These are phyloP conservation scores for Citeromyces hawaiiensis DNA, from an alignment of 1,139 yeast genomes.

Conservation along the genomic window DNA sequence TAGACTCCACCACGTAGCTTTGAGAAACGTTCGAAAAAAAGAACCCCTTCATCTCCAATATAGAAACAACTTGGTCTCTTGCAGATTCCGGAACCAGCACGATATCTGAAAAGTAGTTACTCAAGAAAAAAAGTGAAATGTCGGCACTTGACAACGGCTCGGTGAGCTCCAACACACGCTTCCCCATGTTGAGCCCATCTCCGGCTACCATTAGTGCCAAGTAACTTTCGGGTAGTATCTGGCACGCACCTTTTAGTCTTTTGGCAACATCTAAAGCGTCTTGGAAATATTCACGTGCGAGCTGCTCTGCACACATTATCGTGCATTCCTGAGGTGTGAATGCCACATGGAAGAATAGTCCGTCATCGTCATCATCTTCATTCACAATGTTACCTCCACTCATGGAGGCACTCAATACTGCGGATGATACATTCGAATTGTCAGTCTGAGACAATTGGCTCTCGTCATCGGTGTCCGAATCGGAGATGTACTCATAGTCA, in stretches of 20 bases:
- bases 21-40: conserved; percentile 22
- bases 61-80: conserved; percentile 28
- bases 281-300: conserved; percentile 9
- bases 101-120: conserved; percentile 55
- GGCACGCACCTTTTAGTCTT: conserved; percentile 18
- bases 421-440: background rate
- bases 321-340: conserved; percentile 40
- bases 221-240: conserved; percentile 32
- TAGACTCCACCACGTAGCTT: conserved; percentile 2
- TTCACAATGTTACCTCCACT: conserved; percentile 3
- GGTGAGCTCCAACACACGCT: conserved; percentile 43
- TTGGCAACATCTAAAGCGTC: conserved; percentile 9
- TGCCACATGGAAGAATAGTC: conserved; percentile 36
- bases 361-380: conserved; percentile 15
- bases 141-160: conserved; percentile 45
- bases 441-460: conserved; percentile 2
- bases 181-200: conserved; percentile 44
- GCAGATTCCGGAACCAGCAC: conserved; percentile 42
- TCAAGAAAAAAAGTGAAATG: conserved; percentile 48
- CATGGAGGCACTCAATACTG: conserved; percentile 1
- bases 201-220: conserved; percentile 47
- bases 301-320: conserved; percentile 25
- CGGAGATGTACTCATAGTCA: conserved; percentile 4
- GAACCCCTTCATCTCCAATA: conserved; percentile 29
- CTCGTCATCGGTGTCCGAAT: conserved; percentile 9